Evolutionary conservation across 768 basidiomycete genomes (phyloP), one percentile per base, ranked within the genome.

Genomic region (Boletus rubescentipes): DNA sequence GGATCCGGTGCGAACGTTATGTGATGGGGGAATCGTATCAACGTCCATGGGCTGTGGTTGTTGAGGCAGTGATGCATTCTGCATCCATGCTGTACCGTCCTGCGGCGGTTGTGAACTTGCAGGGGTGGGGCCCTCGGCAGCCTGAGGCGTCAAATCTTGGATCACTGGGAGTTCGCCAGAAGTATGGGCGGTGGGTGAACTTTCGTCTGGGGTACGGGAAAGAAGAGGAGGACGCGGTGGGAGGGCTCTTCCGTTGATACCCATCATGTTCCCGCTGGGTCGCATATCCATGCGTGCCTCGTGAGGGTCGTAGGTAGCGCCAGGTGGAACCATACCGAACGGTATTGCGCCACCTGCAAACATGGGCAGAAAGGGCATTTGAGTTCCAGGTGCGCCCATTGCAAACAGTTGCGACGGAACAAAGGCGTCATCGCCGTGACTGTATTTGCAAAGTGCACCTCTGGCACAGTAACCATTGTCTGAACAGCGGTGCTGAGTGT

Each of bases 391-490:
- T 40, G 77, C 61, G 32, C 75, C 76, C 76, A 84, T 77, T 29
- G 82, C 77, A 61, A 85, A 88, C 30, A 91, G 67, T 58, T 84
- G 85, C 0, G 79, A 81, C 0, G 89, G 91, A 9, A 90, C 75
- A 46, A 91, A 84, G 30, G 91, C 89, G 66, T 95, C 91, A 2
- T 92, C 91, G 35, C 91, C 93, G 62, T 98, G 95, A 55, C 90
- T 93, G 72, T 84, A 98, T 67, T 92, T 93, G 79, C 95, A 98
- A 55, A 81, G 80, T 18, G 82, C 86, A 43, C 95, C 95, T 31
- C 93, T 84, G 37, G 90, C 83, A 62, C 95, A 98, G 72, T 86
- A 97, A 2, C 95, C 95, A 54, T 86, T 86, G 66, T 95, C 95
- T 98, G 60, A 9, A 46, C 9, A 55, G 41, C 51, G 18, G 51